phyloP scores from a whole-genome alignment of 441 rosid species.

The Rhodomyrtus psidioides region DNA sequence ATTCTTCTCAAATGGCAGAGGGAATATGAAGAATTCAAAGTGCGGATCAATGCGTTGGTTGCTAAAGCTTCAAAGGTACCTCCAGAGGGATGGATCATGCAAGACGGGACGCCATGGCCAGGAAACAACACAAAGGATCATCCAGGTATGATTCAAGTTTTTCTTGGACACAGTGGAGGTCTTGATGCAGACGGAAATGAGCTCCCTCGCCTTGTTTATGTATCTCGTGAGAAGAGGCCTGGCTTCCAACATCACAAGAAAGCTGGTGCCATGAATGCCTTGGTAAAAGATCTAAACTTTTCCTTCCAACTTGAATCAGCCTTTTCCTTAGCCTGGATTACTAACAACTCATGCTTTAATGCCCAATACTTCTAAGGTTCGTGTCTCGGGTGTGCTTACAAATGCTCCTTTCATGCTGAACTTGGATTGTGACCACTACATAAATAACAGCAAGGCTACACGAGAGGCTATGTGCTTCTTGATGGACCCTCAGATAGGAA shows the following conservation, averaged over 20 bases:
- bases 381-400: conserved; percentile 8
- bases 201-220: conserved; percentile 20
- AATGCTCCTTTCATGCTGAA: conserved; percentile 10
- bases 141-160: conserved; percentile 25
- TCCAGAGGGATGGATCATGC: conserved; percentile 37
- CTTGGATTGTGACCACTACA: conserved; percentile 11
- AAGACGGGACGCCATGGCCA: conserved; percentile 26
- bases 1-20: conserved; percentile 36
- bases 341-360: background rate
- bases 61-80: conserved; percentile 10
- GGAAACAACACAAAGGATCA: conserved; percentile 23
- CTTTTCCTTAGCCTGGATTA: background rate
- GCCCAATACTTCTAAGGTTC: conserved; percentile 26
- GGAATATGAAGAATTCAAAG: conserved; percentile 93
- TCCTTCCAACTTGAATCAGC: background rate
- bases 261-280: conserved; percentile 18
- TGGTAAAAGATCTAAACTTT: background rate
- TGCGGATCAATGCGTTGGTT: conserved; percentile 49
- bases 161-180: conserved; percentile 35
- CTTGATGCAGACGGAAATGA: conserved; percentile 9
- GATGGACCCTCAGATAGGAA: conserved; percentile 37
- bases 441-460: conserved; percentile 6
- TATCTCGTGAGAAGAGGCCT: conserved; percentile 12
- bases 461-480: conserved; percentile 14
- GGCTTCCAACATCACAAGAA: conserved; percentile 9